A percentile compares a stretch with the other conserved stretches of the same genome.
Conservation (phyloP, 805 yeast genomes). For the Kodamaea fukazawae region DNA sequence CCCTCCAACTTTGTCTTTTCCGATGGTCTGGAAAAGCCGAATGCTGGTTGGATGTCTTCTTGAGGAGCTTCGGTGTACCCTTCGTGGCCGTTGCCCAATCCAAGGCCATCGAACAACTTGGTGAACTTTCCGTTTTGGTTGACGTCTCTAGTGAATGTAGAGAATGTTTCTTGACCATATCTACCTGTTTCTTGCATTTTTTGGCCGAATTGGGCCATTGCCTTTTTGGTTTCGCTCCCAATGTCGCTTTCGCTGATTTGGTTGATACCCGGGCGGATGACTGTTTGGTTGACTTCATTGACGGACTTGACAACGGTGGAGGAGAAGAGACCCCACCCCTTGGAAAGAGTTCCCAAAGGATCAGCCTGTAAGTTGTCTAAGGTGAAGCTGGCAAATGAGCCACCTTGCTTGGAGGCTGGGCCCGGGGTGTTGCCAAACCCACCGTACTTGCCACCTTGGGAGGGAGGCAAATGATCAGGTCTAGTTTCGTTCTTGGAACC, state of each 20-base stretch:
- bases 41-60: constrained; percentile 55
- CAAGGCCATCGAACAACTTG: constrained; percentile 56
- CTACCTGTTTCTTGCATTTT: constrained; percentile 86
- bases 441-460: constrained; percentile 88
- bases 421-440: constrained; percentile 87
- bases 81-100: constrained; percentile 28
- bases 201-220: constrained; percentile 96
- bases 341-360: constrained; percentile 85
- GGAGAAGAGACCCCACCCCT: constrained; percentile 94
- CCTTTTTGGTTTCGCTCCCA: constrained; percentile 78
- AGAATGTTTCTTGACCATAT: constrained; percentile 68
- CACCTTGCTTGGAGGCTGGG: constrained; percentile 37
- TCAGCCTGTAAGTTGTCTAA: constrained; percentile 72
- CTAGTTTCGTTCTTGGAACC: constrained; percentile 71
- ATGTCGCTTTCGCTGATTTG: constrained; percentile 76
- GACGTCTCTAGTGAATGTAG: constrained; percentile 49
- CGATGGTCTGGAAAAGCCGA: constrained; percentile 60
- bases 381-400: constrained; percentile 55
- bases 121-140: constrained; percentile 46
- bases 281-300: constrained; percentile 80
- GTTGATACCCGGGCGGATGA: constrained; percentile 86
- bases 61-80: constrained; percentile 6
- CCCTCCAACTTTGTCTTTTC: constrained; percentile 59
- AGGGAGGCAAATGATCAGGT: constrained; percentile 81
- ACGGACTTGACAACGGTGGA: constrained; percentile 81